Evolutionary conservation across 2,329 filamentous ascomycete genomes (phyloP).

Genomic region (Dissoconium aciculare): DNA sequence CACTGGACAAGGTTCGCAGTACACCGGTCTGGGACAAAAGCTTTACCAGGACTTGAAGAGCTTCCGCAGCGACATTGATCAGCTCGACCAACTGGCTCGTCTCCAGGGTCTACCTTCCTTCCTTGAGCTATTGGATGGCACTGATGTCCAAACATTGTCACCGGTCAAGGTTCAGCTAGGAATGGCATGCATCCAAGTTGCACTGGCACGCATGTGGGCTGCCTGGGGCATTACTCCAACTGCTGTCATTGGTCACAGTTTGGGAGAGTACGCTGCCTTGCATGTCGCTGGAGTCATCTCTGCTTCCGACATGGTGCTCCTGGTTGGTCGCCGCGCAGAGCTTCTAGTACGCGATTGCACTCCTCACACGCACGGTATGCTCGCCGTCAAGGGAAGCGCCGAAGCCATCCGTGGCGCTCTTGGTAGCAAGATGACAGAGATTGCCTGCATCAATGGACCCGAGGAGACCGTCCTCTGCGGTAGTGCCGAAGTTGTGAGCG

Average conservation of each 20-base stretch:
- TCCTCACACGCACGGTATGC: constrained; percentile 51
- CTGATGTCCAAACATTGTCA: constrained; percentile 35
- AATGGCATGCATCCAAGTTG: constrained; percentile 39
- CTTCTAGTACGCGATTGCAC: constrained; percentile 51
- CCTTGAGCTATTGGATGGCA: constrained; percentile 34
- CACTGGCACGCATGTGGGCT: constrained; percentile 38
- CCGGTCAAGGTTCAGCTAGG: constrained; percentile 38
- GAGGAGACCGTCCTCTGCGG: constrained; percentile 61
- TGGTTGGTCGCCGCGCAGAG: constrained; percentile 54
- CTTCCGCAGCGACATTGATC: constrained; percentile 36
- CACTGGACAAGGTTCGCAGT: constrained; percentile 39
- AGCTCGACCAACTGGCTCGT: constrained; percentile 33
- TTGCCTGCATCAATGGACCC: constrained; percentile 63
- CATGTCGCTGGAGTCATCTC: constrained; percentile 56
- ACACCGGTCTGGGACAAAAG: constrained; percentile 36
- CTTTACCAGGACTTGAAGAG: constrained; percentile 34
- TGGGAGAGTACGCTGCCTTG: constrained; percentile 61
- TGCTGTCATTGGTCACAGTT: constrained; percentile 42
- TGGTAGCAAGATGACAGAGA: constrained; percentile 35
- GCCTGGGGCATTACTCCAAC: constrained; percentile 40
- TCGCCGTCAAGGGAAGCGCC: constrained; percentile 40
- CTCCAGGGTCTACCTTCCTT: constrained; percentile 36
- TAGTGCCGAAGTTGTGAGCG: constrained; percentile 43
- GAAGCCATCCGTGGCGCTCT: constrained; percentile 40
- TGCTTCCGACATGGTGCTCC: constrained; percentile 53